Base-by-base conservation (phyloP, 306 rosid species). In the Castanopsis chinensis region DNA sequence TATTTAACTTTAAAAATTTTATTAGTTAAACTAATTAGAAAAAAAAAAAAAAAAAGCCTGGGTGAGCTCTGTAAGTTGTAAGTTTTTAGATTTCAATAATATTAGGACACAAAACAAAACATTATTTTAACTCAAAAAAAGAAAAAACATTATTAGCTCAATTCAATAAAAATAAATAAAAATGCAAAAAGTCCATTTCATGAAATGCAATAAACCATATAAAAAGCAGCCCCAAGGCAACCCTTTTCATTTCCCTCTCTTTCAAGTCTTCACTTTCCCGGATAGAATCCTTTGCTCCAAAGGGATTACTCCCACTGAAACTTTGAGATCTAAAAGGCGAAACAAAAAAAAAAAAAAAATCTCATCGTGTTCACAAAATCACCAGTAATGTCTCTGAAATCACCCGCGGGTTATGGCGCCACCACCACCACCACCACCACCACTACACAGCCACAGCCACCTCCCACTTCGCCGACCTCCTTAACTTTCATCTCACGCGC, bases 401-500 rank as follows among this genome's bases (percentile, higher is more conserved):
- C 76, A n/a, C 67, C 80, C 4, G 58, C 51, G 13, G 65, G 53
- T 43, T 85, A 85, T 73, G 86, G 91, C 57, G 17, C 15, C 53
- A 49, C 15, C 53, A 37, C 78, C 77, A 17, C 37, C 4, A 35
- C 78, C 51, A 18, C 61, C 23, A 52, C 83, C 6, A 25, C 75
- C 10, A 54, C 83, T 3, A 65, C 76, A 60, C 71, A 59, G 37
- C 17, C 81, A 54, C 86, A 71, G 33, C 19, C 79, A 55, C 86
- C 72, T 4, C 75, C 71, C 11, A 65, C 54, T 9, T 69, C 68
- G 11, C 45, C 12, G 23, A 52, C 12, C 6, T 60, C 33, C 53
- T 77, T 20, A 45, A 76, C 82, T 71, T 73, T 85, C 78, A 73
- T 85, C 43, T 43, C 76, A 6, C 84, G 83, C 25, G 84, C 86